These are phyloP conservation scores for Scutellaria baicalensis DNA, from an alignment of 257 asterid genomes.

Conservation along the genomic window DNA sequence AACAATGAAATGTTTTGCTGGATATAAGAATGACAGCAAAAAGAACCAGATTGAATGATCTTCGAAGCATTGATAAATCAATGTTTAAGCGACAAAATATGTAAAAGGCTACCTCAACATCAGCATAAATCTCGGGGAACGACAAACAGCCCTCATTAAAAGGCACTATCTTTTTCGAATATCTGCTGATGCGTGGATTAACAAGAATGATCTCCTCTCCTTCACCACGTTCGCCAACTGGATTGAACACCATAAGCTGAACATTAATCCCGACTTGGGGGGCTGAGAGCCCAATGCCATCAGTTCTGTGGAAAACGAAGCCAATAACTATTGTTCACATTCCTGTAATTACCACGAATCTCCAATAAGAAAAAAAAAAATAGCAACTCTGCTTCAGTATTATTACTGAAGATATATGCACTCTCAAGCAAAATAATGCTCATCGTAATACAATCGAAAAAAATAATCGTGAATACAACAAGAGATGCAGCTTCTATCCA, in stretches of 20 bases:
- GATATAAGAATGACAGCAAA: background rate
- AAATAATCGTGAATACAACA: background rate
- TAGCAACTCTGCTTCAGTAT: background rate
- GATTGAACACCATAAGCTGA: constrained; percentile 92
- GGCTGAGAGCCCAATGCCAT: constrained; percentile 93
- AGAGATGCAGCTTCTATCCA: background rate
- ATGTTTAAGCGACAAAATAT: background rate
- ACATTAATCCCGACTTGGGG: constrained; percentile 93
- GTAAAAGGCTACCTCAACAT: constrained; percentile 48
- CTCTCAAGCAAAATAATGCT: background rate
- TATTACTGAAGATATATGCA: background rate
- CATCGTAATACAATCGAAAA: background rate
- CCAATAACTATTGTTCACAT: constrained; percentile 36
- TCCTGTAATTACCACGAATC: constrained; percentile 26
- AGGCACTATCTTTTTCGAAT: constrained; percentile 57
- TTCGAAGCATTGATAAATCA: background rate
- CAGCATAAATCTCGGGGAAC: constrained; percentile 73
- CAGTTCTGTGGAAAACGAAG: constrained; percentile 63
- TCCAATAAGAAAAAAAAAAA: constrained; percentile 16
- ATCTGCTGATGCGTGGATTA: constrained; percentile 65
- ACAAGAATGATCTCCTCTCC: constrained; percentile 91
- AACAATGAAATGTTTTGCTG: background rate
- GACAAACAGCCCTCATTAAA: constrained; percentile 89
- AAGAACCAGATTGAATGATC: background rate
- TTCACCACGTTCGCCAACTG: constrained; percentile 71